phyloP scores from a whole-genome alignment of 2,329 filamentous ascomycete species.

The Colletotrichum nymphaeae region DNA sequence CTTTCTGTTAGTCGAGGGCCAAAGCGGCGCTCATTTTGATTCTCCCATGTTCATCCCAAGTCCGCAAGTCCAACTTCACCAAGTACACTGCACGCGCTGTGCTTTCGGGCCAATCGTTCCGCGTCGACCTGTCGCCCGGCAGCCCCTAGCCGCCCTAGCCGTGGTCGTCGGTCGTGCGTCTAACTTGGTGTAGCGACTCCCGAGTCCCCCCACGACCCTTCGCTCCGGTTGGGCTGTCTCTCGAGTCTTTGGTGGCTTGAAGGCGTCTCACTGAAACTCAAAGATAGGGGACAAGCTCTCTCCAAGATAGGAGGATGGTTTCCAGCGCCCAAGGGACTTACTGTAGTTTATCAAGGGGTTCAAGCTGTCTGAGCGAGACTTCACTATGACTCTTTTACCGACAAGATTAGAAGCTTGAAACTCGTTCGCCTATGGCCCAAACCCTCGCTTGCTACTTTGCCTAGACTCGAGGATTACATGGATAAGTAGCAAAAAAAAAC shows the following conservation, averaged over 20 bases:
- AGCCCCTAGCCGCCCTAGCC: background rate
- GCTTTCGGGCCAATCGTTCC: conserved; percentile 6
- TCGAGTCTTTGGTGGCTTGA: conserved; percentile 17
- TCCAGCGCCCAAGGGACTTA: background rate
- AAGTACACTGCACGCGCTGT: background rate
- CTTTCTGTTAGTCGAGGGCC: background rate
- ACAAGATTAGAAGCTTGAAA: background rate
- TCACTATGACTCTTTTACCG: background rate
- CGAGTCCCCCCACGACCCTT: background rate
- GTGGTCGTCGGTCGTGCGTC: background rate
- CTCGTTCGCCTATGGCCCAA: background rate
- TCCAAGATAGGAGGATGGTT: background rate
- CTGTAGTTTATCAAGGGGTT: background rate
- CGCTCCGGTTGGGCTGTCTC: background rate
- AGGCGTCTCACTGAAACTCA: conserved; percentile 33
- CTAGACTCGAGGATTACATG: background rate
- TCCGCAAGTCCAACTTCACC: background rate
- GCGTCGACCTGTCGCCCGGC: background rate
- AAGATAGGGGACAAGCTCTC: background rate
- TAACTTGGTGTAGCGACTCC: background rate
- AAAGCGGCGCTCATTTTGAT: conserved; percentile 4
- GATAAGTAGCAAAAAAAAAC: too few relatives aligned
- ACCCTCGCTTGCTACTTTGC: background rate
- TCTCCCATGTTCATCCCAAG: background rate
- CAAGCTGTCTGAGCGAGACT: background rate